Base-by-base conservation (phyloP, 148 eudicot species). In the Talinum fruticosum region DNA sequence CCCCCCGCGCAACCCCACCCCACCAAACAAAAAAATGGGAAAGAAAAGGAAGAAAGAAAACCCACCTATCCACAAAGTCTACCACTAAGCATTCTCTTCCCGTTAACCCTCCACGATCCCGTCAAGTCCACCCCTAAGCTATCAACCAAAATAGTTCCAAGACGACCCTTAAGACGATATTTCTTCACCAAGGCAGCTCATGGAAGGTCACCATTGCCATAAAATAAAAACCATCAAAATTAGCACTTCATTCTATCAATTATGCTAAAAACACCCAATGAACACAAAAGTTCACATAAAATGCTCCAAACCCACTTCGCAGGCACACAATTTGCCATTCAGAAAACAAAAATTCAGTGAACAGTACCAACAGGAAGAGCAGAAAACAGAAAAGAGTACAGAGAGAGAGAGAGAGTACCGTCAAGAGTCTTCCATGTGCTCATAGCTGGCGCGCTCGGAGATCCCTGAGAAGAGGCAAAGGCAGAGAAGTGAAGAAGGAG, bases 371-470 rank as follows among this genome's bases (percentile, higher is more conserved):
- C 3, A 49, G n/a, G 8, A 45, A 1, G 24, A 16, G 16, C 2
- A 71, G 13, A 45, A 33, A 5, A n/a, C 4, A 32, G 13, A 3
- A 49, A 26, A 53, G 8, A 10, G 29, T 1, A 51, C 5, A 21
- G 47, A 45, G 19, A 8, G 12, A 71, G 24, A 29, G 53, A 76
- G 19, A 59, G 0, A 62, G 64, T 49, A 85, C 89, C 89, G 37
- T 62, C 28, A 18, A 87, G 76, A 7, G 89, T 87, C 66, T 78
- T 70, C 89, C 89, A 87, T 37, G 30, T 1, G 24, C 64, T 49
- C 8, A 47, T 14, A 57, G 64, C 64, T 19, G 64, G 64, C 23
- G 66, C 6, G 33, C 3, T 10, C 1, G 15, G 53, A 72, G 87
- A 82, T 84, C 87, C 34, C 72, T 79, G 75, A 12, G 79, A 79